Base-by-base conservation (phyloP, 345 rosid species). In the Toxicodendron radicans region DNA sequence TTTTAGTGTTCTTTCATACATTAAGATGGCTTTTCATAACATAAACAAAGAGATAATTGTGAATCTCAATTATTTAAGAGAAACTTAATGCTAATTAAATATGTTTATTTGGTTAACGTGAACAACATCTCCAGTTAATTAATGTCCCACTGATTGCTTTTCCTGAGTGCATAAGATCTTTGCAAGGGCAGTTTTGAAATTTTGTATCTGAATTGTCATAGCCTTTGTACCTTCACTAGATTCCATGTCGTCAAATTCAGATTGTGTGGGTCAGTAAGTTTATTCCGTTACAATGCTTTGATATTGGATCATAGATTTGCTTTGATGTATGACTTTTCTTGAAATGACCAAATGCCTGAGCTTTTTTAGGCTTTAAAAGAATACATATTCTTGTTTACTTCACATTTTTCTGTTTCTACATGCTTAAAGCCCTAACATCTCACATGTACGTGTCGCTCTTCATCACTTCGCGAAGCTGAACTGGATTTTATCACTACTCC, bases 181-280 rank as follows among this genome's bases (percentile, higher is more conserved):
- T 66, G 75, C 60, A 38, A 79, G 83, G 83, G 78, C 58, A 81
- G 66, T 84, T 76, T 77, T 72, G 83, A 84, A 71, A 77, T 72
- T 76, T 76, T 69, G 57, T 58, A 43, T 43, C 70, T 74, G 73
- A 68, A 68, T 71, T 73, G 48, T 63, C 17, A 64, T 73, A 74
- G 68, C 61, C 63, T 70, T 79, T 75, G 74, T 75, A 75, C 79
- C 82, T 76, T 68, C 68, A 58, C 38, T 75, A 77, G 83, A 81
- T 79, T 79, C 79, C 85, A 75, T 79, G 76, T 66, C 74, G 79
- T 81, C 76, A 67, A 70, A 72, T 70, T 71, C 68, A 65, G 82
- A 79, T 84, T 84, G 79, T 72, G 83, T 81, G 83, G 87, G 83
- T 27, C 85, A 83, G 27, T 70, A 65, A 60, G 68, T 66, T 73